Evolutionary conservation across 345 rosid species (phyloP), one percentile per base, ranked within the genome.

Genomic region (Sonneratia alba): DNA sequence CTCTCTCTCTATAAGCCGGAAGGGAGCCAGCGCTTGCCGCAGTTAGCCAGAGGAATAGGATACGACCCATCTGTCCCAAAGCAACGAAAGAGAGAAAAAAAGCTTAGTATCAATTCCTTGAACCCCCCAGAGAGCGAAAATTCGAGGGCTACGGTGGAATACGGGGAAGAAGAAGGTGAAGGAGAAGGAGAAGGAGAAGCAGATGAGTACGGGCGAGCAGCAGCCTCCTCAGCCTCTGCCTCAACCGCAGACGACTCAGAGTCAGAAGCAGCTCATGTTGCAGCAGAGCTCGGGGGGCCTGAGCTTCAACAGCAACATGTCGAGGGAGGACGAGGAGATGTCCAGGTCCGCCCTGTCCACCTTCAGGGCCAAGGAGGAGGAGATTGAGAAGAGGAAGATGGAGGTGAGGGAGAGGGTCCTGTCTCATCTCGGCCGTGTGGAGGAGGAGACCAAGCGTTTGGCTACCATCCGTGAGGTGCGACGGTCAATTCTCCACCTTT

Each of bases 301-400:
- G 69, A 95, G 99, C 79, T 92, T 95, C 73, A 89, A 89, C 85
- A 88, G 97, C 80, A 90, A 89, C 72, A 83, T 90, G 91, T 90
- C 77, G 27, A 70, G 72, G 59, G 97, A 92, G 79, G 99, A 95
- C 74, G 99, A 95, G 48, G 97, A 95, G 89, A 47, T 47, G 51
- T 81, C 97, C 1, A 90, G 81, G 73, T 87, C 99, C 43, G 97
- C 97, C 7, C 97, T 95, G 19, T 87, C 97, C 36, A 82, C 88
- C 34, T 95, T 92, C 75, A 88, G 84, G 48, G 99, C 97, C 74
- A 95, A 92, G 78, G 99, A 95, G 71, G 97, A 95, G 74, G 97
- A 95, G 86, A 95, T 95, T 67, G 97, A 95, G 87, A 85, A 74
- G 89, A 89, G 82, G 79, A 95, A 82, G 80, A 77, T 75, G 82